A percentile compares a stretch with the other conserved stretches of the same genome.
phyloP scores from a whole-genome alignment of 495 filamentous ascomycete species.

The Hypoxylon subgilvum region DNA sequence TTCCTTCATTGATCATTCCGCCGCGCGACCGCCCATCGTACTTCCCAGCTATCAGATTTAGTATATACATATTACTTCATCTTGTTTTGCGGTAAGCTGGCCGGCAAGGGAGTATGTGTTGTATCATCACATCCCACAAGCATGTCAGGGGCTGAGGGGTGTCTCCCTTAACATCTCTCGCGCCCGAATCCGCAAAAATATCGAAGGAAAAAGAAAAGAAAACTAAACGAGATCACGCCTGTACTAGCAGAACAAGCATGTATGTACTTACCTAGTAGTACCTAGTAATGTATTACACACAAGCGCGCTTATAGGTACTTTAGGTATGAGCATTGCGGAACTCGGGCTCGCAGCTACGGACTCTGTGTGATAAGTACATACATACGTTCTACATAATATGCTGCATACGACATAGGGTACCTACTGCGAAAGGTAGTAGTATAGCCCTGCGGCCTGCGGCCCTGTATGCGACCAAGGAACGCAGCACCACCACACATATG shows the following conservation, averaged over 20 bases:
- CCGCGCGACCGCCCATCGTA: constrained; percentile 13
- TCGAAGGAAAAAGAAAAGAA: constrained; percentile 12
- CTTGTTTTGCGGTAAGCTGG: constrained; percentile 22
- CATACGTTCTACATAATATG: constrained; percentile 33
- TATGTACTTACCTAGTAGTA: neutral
- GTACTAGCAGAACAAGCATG: constrained; percentile 13
- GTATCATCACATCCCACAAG: constrained; percentile 26
- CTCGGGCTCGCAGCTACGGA: constrained; percentile 38
- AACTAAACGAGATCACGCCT: neutral
- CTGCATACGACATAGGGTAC: constrained; percentile 27
- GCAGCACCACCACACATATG: constrained; percentile 29
- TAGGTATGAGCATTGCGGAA: constrained; percentile 30
- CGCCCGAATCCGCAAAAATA: constrained; percentile 30
- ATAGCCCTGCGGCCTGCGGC: constrained; percentile 34
- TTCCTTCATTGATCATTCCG: constrained; percentile 17
- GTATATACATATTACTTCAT: constrained; percentile 21
- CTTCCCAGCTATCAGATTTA: constrained; percentile 1
- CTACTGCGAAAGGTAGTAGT: no score
- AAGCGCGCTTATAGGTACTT: constrained; percentile 20
- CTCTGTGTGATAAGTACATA: constrained; percentile 26
- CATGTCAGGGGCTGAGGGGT: constrained; percentile 36
- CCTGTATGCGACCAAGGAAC: constrained; percentile 36
- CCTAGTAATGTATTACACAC: no score
- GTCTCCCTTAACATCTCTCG: constrained; percentile 34
- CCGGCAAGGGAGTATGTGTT: constrained; percentile 19